Base-by-base conservation (phyloP, 1,284 basidiomycete genomes). In the Cryptococcus floricola region DNA sequence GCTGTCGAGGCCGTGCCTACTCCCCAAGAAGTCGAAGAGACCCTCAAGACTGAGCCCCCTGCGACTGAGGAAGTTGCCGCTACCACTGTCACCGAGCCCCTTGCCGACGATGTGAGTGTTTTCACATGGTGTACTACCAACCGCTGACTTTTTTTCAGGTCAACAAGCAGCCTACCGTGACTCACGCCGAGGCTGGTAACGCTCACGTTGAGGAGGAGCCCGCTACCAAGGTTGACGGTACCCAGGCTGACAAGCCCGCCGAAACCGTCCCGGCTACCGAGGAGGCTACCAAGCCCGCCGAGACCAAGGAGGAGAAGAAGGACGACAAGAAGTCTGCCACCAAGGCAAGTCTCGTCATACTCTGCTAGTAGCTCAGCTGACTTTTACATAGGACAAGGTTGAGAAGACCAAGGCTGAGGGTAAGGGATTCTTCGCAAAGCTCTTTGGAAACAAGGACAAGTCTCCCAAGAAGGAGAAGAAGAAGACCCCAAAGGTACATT, bases 381-480 rank as follows among this genome's bases (percentile, higher is more conserved):
- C 34, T 16, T 47, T 19, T 23, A 25, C 27, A 10, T 52, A 71
- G 70, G 70, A 70, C 46, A 69, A 69, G 61, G 54, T 59, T 39
- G 68, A 70, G 54, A 71, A 71, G 60, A 65, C 63, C 61, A 71
- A 71, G 55, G 56, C 65, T 31, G 69, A 71, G 51, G 64, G 67
- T 45, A 71, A 69, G 57, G 64, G 66, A 48, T 70, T 70, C 68
- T 69, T 71, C 56, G 67, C 69, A 56, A 68, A 65, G 48, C 50
- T 71, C 34, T 71, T 71, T 48, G 65, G 67, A 14, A 55, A 47
- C 59, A 66, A 62, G 49, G 64, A 68, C 53, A 72, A 70, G 61
- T 64, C 65, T 42, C 68, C 70, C 50, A 71, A 71, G 62, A 68
- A 69, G 61, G 66, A 66, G 53, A 70, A 68, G 62, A 72, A 72